phyloP scores from a whole-genome alignment of 768 basidiomycete genomes.

The Russula compacta region DNA sequence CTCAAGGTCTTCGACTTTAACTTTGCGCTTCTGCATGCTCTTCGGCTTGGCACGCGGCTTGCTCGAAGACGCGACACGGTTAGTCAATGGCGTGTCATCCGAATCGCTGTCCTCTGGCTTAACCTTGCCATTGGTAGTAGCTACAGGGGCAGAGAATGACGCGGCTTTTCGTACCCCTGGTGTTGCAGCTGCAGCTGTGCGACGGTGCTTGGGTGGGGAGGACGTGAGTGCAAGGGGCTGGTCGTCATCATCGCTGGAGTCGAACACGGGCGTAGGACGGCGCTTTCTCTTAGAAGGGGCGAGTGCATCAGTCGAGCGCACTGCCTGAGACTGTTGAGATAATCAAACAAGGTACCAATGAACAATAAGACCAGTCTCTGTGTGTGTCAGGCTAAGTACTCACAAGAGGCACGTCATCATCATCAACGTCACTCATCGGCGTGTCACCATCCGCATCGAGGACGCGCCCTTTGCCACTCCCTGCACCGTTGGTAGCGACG shows the following conservation, averaged over 20 bases:
- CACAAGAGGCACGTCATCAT: conserved; percentile 60
- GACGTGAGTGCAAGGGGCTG: conserved; percentile 68
- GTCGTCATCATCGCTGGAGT: conserved; percentile 47
- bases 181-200: conserved; percentile 33
- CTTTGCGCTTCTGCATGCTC: conserved; percentile 36
- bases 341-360: conserved; percentile 15
- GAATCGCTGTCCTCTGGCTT: conserved; percentile 32
- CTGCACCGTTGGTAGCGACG: conserved; percentile 31
- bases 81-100: conserved; percentile 32
- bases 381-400: conserved; percentile 23
- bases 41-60: conserved; percentile 33
- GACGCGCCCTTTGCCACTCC: conserved; percentile 29
- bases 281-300: conserved; percentile 33
- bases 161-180: conserved; percentile 35
- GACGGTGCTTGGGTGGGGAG: conserved; percentile 50
- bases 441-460: conserved; percentile 34
- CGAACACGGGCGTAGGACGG: conserved; percentile 14
- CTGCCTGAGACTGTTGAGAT: conserved; percentile 44
- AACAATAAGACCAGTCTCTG: neutral
- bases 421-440: conserved; percentile 54
- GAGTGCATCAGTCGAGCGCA: conserved; percentile 26
- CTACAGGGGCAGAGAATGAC: conserved; percentile 25
- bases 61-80: conserved; percentile 17
- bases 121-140: conserved; percentile 32
- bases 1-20: conserved; percentile 30